These are phyloP conservation scores for Trichoderma sp. DNA, from an alignment of 2,329 filamentous ascomycete species.

Conservation along the genomic window DNA sequence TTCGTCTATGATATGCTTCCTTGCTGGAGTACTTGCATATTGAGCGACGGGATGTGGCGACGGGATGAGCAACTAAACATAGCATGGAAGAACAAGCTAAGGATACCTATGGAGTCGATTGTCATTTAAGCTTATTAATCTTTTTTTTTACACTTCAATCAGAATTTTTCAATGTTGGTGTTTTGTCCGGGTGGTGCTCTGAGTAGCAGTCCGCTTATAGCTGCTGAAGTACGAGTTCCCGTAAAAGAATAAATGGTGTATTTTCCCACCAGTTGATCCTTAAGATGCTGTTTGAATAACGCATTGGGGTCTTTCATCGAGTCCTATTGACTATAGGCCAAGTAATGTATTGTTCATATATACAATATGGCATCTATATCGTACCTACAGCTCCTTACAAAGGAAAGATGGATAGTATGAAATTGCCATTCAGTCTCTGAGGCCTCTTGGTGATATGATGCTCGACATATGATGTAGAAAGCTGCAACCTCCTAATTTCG, in stretches of 20 bases:
- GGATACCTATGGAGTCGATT: slow-evolving; percentile 21
- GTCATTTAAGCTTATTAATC: slow-evolving; percentile 22
- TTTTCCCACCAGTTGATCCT: neutral
- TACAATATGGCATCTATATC: neutral
- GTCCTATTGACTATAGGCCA: neutral
- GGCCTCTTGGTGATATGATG: neutral
- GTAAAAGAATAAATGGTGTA: neutral
- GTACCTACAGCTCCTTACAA: neutral
- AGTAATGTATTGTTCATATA: neutral
- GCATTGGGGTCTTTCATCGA: neutral
- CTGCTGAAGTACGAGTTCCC: neutral
- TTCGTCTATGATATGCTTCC: slow-evolving; percentile 5
- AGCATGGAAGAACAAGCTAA: slow-evolving; percentile 11
- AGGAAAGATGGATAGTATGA: neutral
- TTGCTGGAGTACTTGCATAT: slow-evolving; percentile 23
- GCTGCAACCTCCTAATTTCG: neutral
- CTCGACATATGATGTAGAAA: neutral
- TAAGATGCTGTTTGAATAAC: neutral
- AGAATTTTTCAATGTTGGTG: neutral
- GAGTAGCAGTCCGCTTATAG: neutral
- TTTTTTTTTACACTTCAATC: neutral
- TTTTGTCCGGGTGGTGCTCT: neutral
- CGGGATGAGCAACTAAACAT: slow-evolving; percentile 15
- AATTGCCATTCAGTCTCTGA: neutral
- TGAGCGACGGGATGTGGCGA: neutral